Base-by-base conservation (phyloP, 495 filamentous ascomycete genomes). In the Penicillium herquei region DNA sequence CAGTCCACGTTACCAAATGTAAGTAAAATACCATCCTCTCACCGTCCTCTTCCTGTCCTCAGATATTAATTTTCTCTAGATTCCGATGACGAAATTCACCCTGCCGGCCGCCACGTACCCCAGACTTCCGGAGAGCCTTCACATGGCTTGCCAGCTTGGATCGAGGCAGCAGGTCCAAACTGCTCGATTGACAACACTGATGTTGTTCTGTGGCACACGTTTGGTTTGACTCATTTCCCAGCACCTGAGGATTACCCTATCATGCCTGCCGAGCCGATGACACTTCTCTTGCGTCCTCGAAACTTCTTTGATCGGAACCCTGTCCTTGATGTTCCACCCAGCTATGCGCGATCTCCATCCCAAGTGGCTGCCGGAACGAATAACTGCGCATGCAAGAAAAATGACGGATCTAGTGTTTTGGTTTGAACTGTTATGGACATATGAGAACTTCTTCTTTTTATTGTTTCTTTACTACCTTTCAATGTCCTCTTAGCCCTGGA, bases 141-240 rank as follows among this genome's bases (percentile, higher is more conserved):
- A 0, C 70, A 76, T 14, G 92, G 91, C 8, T 73, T 97, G 0
- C 88, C 90, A 0, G 82, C 87, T 56, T 97, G 92, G 92, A 89
- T 96, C 56, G 70, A 78, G 53, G 64, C 69, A 11, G 85, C 80
- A 7, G 85, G 91, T 52, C 84, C 86, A n/a, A 76, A 72, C 40
- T 83, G 77, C 59, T 84, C 76, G 37, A 87, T 96, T 58, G 90
- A 90, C 26, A 88, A 96, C 72, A 88, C 85, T 7, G 89, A 98
- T 70, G 71, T 96, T 18, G 93, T 98, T 3, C 81, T 98, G 17
- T 98, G 93, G 93, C 93, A 98, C 71, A 98, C 93, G 0, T 98
- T 96, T 64, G 93, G 93, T 31, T 75, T 96, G 6, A 92, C 87
- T 7, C 93, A 98, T 69, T 96, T 96, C 79, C 92, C 93, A 0